Evolutionary conservation across 2,329 filamentous ascomycete genomes (phyloP), one percentile per base, ranked within the genome.

Genomic region (Colletotrichum orbiculare): DNA sequence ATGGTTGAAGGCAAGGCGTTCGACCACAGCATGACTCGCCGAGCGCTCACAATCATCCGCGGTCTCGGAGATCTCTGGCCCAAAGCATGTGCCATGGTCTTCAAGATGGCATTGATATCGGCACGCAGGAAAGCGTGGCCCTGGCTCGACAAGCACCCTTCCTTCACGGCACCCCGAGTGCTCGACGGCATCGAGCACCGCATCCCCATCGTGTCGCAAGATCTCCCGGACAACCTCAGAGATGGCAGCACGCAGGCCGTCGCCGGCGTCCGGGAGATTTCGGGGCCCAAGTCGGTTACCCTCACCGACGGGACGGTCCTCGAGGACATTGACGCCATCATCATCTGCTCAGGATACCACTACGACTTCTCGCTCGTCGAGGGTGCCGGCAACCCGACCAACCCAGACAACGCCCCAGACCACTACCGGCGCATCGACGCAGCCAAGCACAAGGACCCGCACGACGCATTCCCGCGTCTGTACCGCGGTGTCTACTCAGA

Each of bases 271-370:
- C 50, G 68, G 50, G 69, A 71, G 55, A 67, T 77, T 1, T 69
- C 70, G 0, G 76, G 75, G 0, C 72, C 76, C 2, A 71, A 68
- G 46, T 70, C 73, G 0, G 70, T 77, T 3, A 45, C 56, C 13
- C 64, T 77, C 10, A 72, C 72, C 5, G 71, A 77, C 42, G 76
- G 73, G 6, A 70, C 60, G n/a, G 68, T 72, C 6, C 46, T 78
- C 34, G 70, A 74, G 8, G 73, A 76, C 17, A 68, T 77, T 4
- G 76, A 78, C 52, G 71, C 72, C 59, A 73, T 78, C 52, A 68
- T 78, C 47, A 68, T 73, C 60, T 76, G 74, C 63, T 72, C 74
- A 1, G 76, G 76, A 1, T 78, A 76, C 46, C 60, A 68, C n/a
- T 70, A 72, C 45, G 71, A 74, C 55, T 69, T 75, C 47, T 73